Evolutionary conservation across 169 alveolate genomes (phyloP), one percentile per base, ranked within the genome.

Genomic region (Plasmodium vivax): DNA sequence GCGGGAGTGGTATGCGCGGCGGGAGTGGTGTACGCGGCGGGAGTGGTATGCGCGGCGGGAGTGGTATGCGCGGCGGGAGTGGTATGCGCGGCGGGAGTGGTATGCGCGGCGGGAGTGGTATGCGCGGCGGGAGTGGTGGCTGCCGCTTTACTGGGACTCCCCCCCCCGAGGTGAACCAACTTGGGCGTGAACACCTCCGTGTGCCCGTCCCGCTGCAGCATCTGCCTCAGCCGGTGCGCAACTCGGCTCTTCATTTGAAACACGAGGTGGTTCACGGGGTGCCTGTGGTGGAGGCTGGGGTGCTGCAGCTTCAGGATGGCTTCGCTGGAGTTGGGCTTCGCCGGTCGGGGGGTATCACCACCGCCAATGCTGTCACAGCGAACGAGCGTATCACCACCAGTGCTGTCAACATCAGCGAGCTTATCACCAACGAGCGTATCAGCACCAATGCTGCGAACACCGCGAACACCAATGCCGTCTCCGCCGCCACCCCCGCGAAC

Each of bases 101-200:
- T n/a, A n/a, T n/a, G n/a, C n/a, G n/a, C n/a, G n/a, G n/a, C n/a
- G n/a, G n/a, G n/a, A n/a, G n/a, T n/a, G n/a, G n/a, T n/a, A n/a
- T n/a, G n/a, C n/a, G n/a, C n/a, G n/a, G n/a, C n/a, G n/a, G n/a
- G n/a, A n/a, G n/a, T n/a, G n/a, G n/a, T n/a, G n/a, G n/a, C n/a
- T n/a, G 36, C 2, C 16, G 75, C 30, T 23, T 4, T 0, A 0
- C 10, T 7, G 36, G 75, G 4, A 4, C 16, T 3, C 19, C 30
- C 75, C 36, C 36, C 14, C 3, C 75, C 77, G 23, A 75, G 79
- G 38, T 56, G 41, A 9, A 75, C 27, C 32, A 85, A 8, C 43
- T 85, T 85, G 0, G 93, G 23, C 27, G 93, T 85, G 56, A 74
- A 75, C 62, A 85, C 80, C 62, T 85, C 93, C 12, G 51, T 85